phyloP scores from a whole-genome alignment of 129 eudicot species.

The Chrysanthemum lavandulifolium region DNA sequence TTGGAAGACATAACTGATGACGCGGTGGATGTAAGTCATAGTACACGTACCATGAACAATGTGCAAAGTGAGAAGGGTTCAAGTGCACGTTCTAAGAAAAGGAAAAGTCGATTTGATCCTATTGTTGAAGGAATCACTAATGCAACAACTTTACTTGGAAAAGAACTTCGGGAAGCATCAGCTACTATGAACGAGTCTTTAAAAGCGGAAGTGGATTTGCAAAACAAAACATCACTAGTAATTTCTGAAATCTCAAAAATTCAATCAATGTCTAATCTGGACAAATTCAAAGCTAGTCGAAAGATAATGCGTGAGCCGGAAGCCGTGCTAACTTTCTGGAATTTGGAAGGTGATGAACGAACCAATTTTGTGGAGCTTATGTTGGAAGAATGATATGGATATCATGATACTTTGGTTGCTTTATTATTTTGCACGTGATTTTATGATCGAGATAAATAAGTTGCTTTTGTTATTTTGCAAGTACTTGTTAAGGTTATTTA shows the following conservation, averaged over 20 bases:
- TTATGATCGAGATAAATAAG: too few relatives aligned
- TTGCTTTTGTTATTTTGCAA: too few relatives aligned
- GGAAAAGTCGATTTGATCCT: background rate
- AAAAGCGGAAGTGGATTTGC: background rate
- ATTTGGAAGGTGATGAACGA: too few relatives aligned
- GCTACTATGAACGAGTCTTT: background rate
- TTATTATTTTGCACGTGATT: too few relatives aligned
- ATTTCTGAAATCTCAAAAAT: background rate
- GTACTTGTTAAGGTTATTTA: too few relatives aligned
- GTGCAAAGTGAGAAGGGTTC: slow-evolving; percentile 8
- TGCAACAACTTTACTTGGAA: background rate
- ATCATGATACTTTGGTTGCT: too few relatives aligned
- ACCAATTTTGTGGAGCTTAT: too few relatives aligned
- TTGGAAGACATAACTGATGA: background rate
- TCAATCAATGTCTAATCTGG: background rate
- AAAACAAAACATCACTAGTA: background rate
- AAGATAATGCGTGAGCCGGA: background rate
- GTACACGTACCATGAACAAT: background rate
- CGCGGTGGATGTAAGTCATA: background rate
- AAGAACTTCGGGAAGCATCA: background rate
- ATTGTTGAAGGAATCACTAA: background rate
- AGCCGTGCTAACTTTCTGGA: too few relatives aligned
- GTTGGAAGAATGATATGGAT: too few relatives aligned
- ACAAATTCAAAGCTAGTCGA: background rate
- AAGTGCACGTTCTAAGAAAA: background rate